phyloP scores from a whole-genome alignment of 225 moss, liverwort and hornwort genomes.

The Polytrichum formosum region DNA sequence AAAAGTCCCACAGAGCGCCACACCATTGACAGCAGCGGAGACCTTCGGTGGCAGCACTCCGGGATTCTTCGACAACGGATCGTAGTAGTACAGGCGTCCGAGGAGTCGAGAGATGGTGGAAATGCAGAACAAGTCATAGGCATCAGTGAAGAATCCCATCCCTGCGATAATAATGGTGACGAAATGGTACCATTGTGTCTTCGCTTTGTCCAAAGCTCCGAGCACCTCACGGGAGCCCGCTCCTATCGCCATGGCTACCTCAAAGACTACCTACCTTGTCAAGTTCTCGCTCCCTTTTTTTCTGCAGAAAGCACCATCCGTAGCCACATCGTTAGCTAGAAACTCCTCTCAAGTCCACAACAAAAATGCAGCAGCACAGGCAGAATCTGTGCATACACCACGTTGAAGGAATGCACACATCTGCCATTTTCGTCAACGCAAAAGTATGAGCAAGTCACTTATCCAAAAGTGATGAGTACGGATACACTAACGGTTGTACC shows the following conservation, averaged over 20 bases:
- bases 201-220: slow-evolving; percentile 8
- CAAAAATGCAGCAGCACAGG: too few species aligned
- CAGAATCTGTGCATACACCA: too few species aligned
- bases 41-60: slow-evolving; percentile 30
- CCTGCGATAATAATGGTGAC: slow-evolving; percentile 26
- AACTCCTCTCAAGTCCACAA: too few species aligned
- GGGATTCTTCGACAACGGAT: slow-evolving; percentile 10
- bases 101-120: slow-evolving; percentile 19
- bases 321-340: too few species aligned
- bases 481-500: too few species aligned
- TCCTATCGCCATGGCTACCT: slow-evolving; percentile 10
- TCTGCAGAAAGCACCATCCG: too few species aligned
- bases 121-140: slow-evolving; percentile 29
- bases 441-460: too few species aligned
- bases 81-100: slow-evolving; percentile 29
- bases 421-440: too few species aligned
- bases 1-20: slow-evolving; percentile 31
- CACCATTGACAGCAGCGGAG: slow-evolving; percentile 26
- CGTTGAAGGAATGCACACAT: too few species aligned
- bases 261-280: neutral
- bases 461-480: too few species aligned
- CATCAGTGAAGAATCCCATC: slow-evolving; percentile 56
- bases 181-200: slow-evolving; percentile 23
- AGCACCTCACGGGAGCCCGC: slow-evolving; percentile 19
- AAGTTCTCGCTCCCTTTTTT: too few species aligned